phyloP scores from a whole-genome alignment of 2,329 filamentous ascomycete genomes.

The Karstenula rhodostoma region DNA sequence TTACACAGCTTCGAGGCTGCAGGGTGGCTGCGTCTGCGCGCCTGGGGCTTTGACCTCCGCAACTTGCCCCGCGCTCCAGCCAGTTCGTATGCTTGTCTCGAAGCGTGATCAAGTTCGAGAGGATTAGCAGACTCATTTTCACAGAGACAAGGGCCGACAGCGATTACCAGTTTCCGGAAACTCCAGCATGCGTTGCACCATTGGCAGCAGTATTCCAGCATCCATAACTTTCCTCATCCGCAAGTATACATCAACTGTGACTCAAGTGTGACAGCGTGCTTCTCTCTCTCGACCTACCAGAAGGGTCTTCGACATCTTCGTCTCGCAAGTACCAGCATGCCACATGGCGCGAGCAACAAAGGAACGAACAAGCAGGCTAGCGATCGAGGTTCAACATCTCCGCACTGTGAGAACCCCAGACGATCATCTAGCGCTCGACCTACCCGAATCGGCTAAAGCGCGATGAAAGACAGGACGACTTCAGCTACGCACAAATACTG shows the following conservation, averaged over 20 bases:
- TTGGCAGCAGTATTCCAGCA: background rate
- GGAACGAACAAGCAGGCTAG: background rate
- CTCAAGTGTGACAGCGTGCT: no score
- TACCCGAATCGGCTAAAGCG: conserved; percentile 7
- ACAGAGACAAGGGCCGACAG: conserved; percentile 2
- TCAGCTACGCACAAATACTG: background rate
- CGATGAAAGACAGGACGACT: background rate
- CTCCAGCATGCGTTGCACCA: background rate
- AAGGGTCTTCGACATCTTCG: background rate
- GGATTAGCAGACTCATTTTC: conserved; percentile 11
- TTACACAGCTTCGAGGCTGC: background rate
- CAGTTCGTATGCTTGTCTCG: background rate
- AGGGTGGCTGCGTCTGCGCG: conserved; percentile 6
- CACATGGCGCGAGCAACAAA: conserved; percentile 7
- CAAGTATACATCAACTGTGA: background rate
- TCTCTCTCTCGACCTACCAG: background rate
- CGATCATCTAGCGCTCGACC: conserved; percentile 11
- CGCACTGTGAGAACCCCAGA: conserved; percentile 13
- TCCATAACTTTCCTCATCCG: background rate
- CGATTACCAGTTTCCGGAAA: background rate
- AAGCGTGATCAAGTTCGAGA: conserved; percentile 1
- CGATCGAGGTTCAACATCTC: conserved; percentile 1
- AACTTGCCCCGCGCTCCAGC: conserved; percentile 9
- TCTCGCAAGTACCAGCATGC: conserved; percentile 1
- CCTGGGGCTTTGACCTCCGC: conserved; percentile 7